These are phyloP conservation scores for Hemileccinum hortonii DNA, from an alignment of 1,284 basidiomycete species.

Conservation along the genomic window DNA sequence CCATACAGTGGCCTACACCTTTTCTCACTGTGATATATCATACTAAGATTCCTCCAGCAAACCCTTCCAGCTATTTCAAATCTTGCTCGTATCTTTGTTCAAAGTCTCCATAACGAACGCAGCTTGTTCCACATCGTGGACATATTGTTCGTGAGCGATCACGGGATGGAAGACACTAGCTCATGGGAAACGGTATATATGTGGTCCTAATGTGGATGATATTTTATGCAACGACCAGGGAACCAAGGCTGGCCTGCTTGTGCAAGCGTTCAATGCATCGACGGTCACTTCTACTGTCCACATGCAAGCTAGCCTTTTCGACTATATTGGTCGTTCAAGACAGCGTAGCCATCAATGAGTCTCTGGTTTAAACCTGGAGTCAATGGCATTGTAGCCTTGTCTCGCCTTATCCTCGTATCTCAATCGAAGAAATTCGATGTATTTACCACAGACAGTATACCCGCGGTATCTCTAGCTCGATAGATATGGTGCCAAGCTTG, in stretches of 20 bases:
- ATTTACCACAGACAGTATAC: constrained; percentile 63
- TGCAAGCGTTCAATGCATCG: constrained; percentile 18
- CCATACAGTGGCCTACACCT: constrained; percentile 59
- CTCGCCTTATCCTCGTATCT: constrained; percentile 48
- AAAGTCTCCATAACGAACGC: constrained; percentile 47
- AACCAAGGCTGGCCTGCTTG: constrained; percentile 27
- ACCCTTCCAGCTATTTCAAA: constrained; percentile 69
- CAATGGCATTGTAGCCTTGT: constrained; percentile 55
- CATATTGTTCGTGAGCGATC: constrained; percentile 85
- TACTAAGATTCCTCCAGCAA: constrained; percentile 38
- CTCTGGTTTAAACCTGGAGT: constrained; percentile 63
- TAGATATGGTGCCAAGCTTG: constrained; percentile 47
- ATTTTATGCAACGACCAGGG: constrained; percentile 32
- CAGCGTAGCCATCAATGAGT: constrained; percentile 81
- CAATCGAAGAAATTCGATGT: constrained; percentile 62
- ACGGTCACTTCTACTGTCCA: constrained; percentile 19
- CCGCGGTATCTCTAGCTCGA: not conserved
- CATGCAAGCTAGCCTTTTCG: not conserved
- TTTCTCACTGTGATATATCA: not conserved
- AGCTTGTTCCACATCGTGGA: constrained; percentile 82
- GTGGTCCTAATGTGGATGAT: too few relatives aligned
- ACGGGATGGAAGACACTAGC: constrained; percentile 87
- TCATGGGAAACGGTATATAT: constrained; percentile 75
- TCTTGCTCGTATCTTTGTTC: constrained; percentile 64
- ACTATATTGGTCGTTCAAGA: not conserved